Evolutionary conservation across 495 filamentous ascomycete genomes (phyloP).

Genomic region (Neurospora sp.): DNA sequence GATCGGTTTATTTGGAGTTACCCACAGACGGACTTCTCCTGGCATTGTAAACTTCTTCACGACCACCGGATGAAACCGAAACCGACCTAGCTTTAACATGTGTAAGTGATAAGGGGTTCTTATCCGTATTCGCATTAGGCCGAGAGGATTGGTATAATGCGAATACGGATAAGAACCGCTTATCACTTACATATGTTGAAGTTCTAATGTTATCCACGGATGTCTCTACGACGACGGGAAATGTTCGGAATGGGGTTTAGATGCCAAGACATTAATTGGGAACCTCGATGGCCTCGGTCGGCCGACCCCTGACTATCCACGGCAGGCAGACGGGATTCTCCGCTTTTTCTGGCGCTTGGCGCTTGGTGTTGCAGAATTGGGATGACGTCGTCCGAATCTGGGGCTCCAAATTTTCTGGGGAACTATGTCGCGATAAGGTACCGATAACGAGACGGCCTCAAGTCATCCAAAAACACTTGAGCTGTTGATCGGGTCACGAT

Average conservation of each 20-base stretch:
- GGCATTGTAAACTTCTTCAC: neutral
- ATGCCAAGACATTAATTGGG: neutral
- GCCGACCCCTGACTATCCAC: neutral
- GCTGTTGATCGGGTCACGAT: neutral
- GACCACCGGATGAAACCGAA: neutral
- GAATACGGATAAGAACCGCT: neutral
- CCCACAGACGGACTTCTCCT: neutral
- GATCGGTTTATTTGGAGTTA: neutral
- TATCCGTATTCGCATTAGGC: neutral
- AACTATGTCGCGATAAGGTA: neutral
- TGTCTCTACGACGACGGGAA: neutral
- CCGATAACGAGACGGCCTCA: neutral
- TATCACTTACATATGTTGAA: neutral
- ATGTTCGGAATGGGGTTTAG: neutral
- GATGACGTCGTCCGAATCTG: neutral
- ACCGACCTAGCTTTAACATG: neutral
- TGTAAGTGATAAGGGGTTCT: neutral
- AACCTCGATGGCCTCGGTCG: neutral
- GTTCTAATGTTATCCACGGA: neutral
- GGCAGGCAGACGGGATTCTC: neutral
- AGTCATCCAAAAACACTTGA: neutral
- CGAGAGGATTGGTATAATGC: too few relatives aligned
- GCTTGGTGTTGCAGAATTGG: neutral
- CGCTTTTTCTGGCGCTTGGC: neutral
- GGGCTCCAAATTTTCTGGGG: neutral